Evolutionary conservation across 2,329 filamentous ascomycete genomes (phyloP).

Genomic region (Chrysosporium keratinophilum): DNA sequence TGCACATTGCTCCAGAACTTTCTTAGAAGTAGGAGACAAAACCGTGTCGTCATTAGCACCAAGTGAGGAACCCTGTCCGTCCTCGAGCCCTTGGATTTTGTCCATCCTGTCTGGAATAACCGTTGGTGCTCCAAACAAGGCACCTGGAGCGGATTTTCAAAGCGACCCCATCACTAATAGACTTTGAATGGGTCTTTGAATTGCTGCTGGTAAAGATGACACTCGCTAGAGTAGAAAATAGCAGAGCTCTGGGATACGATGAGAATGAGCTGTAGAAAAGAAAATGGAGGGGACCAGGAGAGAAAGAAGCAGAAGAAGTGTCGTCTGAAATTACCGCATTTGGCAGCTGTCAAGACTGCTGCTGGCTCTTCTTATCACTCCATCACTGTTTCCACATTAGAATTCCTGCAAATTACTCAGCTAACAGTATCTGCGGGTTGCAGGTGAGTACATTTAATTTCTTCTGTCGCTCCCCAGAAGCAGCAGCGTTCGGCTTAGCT

Average conservation of each 20-base stretch:
- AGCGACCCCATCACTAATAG: neutral
- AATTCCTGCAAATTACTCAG: too few species aligned
- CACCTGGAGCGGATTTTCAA: neutral
- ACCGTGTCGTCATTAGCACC: constrained; percentile 11
- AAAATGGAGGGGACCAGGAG: neutral
- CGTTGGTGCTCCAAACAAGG: neutral
- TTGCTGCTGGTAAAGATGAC: too few species aligned
- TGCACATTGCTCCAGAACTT: constrained; percentile 17
- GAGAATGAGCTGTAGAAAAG: neutral
- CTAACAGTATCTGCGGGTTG: too few species aligned
- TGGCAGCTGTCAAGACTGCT: neutral
- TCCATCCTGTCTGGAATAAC: neutral
- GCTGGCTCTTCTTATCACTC: neutral
- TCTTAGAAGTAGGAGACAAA: constrained; percentile 17
- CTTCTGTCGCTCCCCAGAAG: too few species aligned
- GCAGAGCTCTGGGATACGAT: neutral
- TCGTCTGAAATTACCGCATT: constrained; percentile 2
- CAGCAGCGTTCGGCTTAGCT: too few species aligned
- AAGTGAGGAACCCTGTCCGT: neutral
- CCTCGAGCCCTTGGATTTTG: neutral
- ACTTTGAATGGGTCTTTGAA: too few species aligned
- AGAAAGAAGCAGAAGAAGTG: neutral
- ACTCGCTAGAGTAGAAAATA: neutral
- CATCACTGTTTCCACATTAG: neutral
- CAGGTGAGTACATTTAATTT: too few species aligned